These are phyloP conservation scores for Neurospora africana DNA, from an alignment of 495 filamentous ascomycete species.

Conservation along the genomic window DNA sequence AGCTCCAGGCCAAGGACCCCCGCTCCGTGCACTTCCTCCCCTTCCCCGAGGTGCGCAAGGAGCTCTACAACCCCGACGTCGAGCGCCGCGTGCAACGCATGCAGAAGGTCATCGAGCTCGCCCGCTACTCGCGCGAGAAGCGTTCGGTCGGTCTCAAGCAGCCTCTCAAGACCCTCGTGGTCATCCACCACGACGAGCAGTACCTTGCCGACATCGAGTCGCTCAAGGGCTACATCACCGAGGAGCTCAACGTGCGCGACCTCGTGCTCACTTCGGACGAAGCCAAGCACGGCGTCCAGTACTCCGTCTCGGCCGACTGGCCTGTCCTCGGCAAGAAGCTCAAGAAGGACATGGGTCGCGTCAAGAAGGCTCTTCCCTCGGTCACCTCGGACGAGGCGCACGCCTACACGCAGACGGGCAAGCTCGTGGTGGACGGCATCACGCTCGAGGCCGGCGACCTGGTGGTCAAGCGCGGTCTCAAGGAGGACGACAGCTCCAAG, in stretches of 20 bases:
- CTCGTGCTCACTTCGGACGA: slow-evolving; percentile 82
- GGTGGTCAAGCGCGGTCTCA: slow-evolving; percentile 68
- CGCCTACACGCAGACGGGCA: slow-evolving; percentile 55
- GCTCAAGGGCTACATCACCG: slow-evolving; percentile 71
- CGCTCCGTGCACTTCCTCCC: slow-evolving; percentile 86
- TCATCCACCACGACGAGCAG: slow-evolving; percentile 76
- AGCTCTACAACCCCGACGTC: slow-evolving; percentile 77
- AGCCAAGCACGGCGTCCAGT: slow-evolving; percentile 81
- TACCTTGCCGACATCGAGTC: slow-evolving; percentile 82
- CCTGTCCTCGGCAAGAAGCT: slow-evolving; percentile 91
- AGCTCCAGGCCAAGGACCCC: slow-evolving; percentile 59
- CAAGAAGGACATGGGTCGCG: slow-evolving; percentile 81
- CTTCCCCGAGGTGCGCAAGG: slow-evolving; percentile 78
- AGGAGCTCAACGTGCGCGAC: slow-evolving; percentile 83
- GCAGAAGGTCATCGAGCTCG: slow-evolving; percentile 92
- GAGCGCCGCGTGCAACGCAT: slow-evolving; percentile 82
- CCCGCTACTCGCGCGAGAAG: slow-evolving; percentile 74
- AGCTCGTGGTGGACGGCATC: slow-evolving; percentile 76
- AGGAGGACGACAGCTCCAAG: slow-evolving; percentile 53
- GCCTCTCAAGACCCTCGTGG: slow-evolving; percentile 78
- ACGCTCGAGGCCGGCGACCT: slow-evolving; percentile 71
- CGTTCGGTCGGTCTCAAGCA: slow-evolving; percentile 78
- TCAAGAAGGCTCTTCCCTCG: slow-evolving; percentile 78
- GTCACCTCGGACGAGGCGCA: slow-evolving; percentile 72
- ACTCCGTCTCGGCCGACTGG: slow-evolving; percentile 84